These are phyloP conservation scores for Cenococcum geophilum DNA, from an alignment of 495 filamentous ascomycete species.

Conservation along the genomic window DNA sequence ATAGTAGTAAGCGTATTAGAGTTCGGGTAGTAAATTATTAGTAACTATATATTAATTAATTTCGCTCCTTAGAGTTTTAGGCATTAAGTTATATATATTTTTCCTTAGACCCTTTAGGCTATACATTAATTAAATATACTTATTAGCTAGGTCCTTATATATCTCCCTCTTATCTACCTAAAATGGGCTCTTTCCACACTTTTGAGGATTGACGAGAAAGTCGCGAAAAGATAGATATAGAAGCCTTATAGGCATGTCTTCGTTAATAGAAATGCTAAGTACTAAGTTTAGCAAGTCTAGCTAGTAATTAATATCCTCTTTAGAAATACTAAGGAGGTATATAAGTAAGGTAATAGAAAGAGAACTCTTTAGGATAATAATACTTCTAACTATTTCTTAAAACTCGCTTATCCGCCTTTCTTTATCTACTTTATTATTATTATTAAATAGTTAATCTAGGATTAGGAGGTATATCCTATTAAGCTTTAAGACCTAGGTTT, in stretches of 20 bases:
- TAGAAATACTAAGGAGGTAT: constrained; percentile 16
- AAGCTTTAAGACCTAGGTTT: constrained; percentile 11
- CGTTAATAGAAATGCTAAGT: constrained; percentile 34
- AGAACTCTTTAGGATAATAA: no score
- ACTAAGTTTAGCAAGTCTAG: constrained; percentile 37
- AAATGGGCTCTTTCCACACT: no score
- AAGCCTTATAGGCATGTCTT: constrained; percentile 33
- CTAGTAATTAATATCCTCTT: constrained; percentile 11
- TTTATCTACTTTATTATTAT: constrained; percentile 8
- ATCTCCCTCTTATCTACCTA: constrained; percentile 36
- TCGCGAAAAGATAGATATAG: no score
- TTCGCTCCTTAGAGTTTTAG: constrained; percentile 25
- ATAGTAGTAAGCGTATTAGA: constrained; percentile 45
- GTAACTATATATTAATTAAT: constrained; percentile 42
- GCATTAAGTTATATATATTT: constrained; percentile 42
- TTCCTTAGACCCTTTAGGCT: constrained; percentile 21
- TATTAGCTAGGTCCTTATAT: constrained; percentile 32
- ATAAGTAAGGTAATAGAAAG: constrained; percentile 31
- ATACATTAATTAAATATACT: constrained; percentile 36
- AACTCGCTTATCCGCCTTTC: constrained; percentile 23
- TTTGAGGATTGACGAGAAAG: no score
- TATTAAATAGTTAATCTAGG: constrained; percentile 15
- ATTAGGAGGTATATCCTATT: constrained; percentile 28
- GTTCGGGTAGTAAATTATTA: constrained; percentile 38
- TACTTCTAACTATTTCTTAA: no score